A percentile compares a stretch with the other conserved stretches of the same genome.
Conservation (phyloP, 345 rosid genomes). For the Kernera saxatilis region DNA sequence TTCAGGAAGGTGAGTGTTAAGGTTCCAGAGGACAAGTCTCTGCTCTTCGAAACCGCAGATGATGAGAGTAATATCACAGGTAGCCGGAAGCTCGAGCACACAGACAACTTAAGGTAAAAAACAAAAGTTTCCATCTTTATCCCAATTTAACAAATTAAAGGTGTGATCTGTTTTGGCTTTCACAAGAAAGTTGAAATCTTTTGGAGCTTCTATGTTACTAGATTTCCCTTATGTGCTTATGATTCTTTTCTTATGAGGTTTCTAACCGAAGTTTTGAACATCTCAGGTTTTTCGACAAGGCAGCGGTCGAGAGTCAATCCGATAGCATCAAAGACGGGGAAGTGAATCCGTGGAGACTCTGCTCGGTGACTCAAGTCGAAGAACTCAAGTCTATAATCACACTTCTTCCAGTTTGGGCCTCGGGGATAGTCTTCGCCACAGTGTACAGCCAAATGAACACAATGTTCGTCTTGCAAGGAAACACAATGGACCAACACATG, state of each 20-base stretch:
- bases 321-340: slow-evolving; percentile 46
- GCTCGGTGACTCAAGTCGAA: slow-evolving; percentile 90
- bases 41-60: slow-evolving; percentile 66
- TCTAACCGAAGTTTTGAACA: background rate
- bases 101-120: slow-evolving; percentile 57
- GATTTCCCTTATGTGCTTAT: too few species aligned
- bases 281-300: slow-evolving; percentile 83
- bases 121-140: background rate
- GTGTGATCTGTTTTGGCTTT: background rate
- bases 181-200: background rate
- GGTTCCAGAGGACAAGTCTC: slow-evolving; percentile 69
- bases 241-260: too few species aligned
- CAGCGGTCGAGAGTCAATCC: slow-evolving; percentile 60
- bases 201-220: too few species aligned
- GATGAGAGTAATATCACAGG: slow-evolving; percentile 65
- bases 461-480: slow-evolving; percentile 90
- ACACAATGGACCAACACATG: slow-evolving; percentile 85
- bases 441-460: slow-evolving; percentile 92
- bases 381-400: slow-evolving; percentile 79
- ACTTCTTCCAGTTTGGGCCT: slow-evolving; percentile 83
- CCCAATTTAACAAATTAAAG: background rate
- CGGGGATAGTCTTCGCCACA: slow-evolving; percentile 76
- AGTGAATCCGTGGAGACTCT: slow-evolving; percentile 65
- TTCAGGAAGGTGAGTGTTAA: slow-evolving; percentile 51
- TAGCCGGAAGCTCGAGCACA: slow-evolving; percentile 77